Base-by-base conservation (phyloP, 148 eudicot genomes). In the Persicaria tinctoria region DNA sequence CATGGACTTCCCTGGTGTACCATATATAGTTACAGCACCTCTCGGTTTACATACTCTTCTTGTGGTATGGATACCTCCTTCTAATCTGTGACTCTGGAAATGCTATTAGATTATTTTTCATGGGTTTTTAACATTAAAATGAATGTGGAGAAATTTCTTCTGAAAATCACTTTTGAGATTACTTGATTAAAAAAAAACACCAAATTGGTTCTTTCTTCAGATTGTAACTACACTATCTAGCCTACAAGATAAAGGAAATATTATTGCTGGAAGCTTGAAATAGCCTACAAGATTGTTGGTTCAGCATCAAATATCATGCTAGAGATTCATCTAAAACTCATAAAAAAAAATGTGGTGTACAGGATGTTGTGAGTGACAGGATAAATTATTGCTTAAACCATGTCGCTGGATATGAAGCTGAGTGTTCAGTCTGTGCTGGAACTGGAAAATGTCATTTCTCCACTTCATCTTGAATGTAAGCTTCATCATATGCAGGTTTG, bases 11-110 rank as follows among this genome's bases (percentile, higher is more conserved):
- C 93, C 92, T 45, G 96, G 89, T 17, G 87, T 92, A 27, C 76
- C 91, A 62, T 95, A 95, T 76, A 72, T 95, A 23, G 82, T 95
- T 72, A 92, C 98, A n/a, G 97, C 98, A 48, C 98, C 98, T 50
- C 89, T 95, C 74, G 98, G 98, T 71, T 84, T 92, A 64, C 98
- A 95, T 75, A 86, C 87, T 74, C 77, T 81, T 64, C 91, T 95
- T 68, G 96, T 95, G 92, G 98, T 92, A 89, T 75, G 79, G 75
- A 46, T 27, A 50, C 50, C 55, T 16, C 18, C 20, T 44, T 38
- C 48, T 8, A 38, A 38, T 60, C 10, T 20, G 45, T 27, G 68
- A 13, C 68, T 10, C 44, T 62, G 41, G 4, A 62, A 41, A 12
- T 64, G 13, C 46, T 64, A 38, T 6, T 3, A 10, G 41, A 41